Base-by-base conservation (phyloP, 202 grass and related monocot species). In the Digitaria exilis region DNA sequence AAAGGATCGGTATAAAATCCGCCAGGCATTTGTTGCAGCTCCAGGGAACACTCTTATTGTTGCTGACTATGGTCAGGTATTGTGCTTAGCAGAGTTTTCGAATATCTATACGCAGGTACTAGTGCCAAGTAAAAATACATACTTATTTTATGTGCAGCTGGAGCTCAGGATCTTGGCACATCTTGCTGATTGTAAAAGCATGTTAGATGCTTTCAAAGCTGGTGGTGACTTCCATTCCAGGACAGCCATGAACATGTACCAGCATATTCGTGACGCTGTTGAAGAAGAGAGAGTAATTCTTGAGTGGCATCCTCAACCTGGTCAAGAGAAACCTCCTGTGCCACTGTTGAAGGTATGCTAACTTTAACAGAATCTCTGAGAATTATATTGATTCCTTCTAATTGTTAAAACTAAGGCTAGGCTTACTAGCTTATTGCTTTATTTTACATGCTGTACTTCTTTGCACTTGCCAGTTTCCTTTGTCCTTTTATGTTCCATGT, bases 31-130 rank as follows among this genome's bases (percentile, higher is more conserved):
- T 91, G 81, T 98, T 82, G 93, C 89, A 78, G 89, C 85, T 84
- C 89, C 91, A 21, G 93, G 96, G 67, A 94, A 96, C 66, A 92
- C 93, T 82, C 91, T 94, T 85, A 87, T 98, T 79, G 96, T 98
- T 82, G 96, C 96, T 92, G 96, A 98, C 91, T 98, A 98, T 87
- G 96, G 96, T 63, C 96, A 98, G 92, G 96, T 98, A 92, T 71
- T 71, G 46, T 73, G 4, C 14, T 75, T 25, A 58, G 8, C 59
- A 71, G 45, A 34, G 5, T 80, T 18, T 26, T 30, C 0, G 13
- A 59, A 29, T 39, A 44, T 60, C 70, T 72, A 68, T 39, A 54
- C 21, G 79, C 34, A 9, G 49, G 76, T 58, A 28, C 49, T 65
- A 64, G 58, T 58, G 55, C 24, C 64, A 82, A 58, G 49, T 70